Percentiles rank a stretch among this genome's conserved stretches.
These are phyloP conservation scores for Fraxinus anomala DNA, from an alignment of 257 asterid genomes.

Conservation along the genomic window DNA sequence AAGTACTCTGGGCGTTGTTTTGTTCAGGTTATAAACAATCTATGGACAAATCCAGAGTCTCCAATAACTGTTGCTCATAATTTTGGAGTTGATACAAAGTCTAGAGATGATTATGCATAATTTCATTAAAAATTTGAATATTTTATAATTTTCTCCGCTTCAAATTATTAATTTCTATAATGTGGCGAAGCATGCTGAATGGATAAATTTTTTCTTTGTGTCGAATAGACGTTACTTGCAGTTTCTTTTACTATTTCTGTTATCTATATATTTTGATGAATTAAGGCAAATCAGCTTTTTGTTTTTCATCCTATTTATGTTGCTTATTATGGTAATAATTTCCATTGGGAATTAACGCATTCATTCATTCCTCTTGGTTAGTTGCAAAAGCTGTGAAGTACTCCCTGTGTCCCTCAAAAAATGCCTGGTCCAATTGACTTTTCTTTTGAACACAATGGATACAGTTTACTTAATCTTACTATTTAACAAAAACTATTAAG, in stretches of 20 bases:
- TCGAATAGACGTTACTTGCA: not conserved
- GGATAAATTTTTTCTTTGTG: not conserved
- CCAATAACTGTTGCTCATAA: not conserved
- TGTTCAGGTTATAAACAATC: not conserved
- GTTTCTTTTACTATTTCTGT: constrained; percentile 7
- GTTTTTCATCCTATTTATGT: constrained; percentile 7
- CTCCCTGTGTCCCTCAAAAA: not conserved
- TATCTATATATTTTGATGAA: constrained; percentile 2
- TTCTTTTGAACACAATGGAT: not conserved
- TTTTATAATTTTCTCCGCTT: not conserved
- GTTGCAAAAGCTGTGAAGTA: constrained; percentile 17
- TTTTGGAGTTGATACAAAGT: not conserved
- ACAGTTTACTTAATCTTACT: not conserved
- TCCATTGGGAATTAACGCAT: constrained; percentile 3
- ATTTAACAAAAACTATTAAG: not conserved
- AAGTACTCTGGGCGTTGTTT: constrained; percentile 13
- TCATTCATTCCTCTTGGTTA: constrained; percentile 5
- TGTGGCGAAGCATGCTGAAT: not conserved
- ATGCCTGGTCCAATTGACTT: constrained; percentile 3
- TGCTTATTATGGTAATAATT: constrained; percentile 21
- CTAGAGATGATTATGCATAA: not conserved
- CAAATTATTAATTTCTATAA: not conserved
- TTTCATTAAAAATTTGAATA: not conserved
- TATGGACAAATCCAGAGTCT: constrained; percentile 5
- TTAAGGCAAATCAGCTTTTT: not conserved